Evolutionary conservation across 305 asterid species (phyloP).

Genomic region (Withania somnifera): DNA sequence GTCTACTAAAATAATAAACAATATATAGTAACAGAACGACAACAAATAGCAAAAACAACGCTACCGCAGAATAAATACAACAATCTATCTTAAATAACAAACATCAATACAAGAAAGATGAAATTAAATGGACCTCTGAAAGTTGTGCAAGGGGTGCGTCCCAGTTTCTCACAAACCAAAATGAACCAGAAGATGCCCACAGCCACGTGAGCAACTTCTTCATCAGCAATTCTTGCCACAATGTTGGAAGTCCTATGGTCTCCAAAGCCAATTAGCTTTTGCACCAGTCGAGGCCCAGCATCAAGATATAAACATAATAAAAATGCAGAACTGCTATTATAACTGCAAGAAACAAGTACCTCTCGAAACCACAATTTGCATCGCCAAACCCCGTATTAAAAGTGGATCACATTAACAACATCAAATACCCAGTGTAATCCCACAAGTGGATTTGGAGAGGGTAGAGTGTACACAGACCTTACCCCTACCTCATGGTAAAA

Average conservation of each 20-base stretch:
- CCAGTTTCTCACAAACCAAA: constrained; percentile 68
- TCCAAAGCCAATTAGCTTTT: constrained; percentile 71
- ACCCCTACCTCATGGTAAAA: background rate
- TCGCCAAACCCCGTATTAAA: background rate
- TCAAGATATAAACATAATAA: constrained; percentile 32
- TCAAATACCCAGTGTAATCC: too few relatives aligned
- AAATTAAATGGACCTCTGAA: constrained; percentile 47
- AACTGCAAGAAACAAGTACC: background rate
- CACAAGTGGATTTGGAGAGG: too few relatives aligned
- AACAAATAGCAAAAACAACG: too few relatives aligned
- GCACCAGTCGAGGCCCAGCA: constrained; percentile 93
- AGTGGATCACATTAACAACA: too few relatives aligned
- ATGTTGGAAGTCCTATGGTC: constrained; percentile 74
- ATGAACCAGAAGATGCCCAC: constrained; percentile 88
- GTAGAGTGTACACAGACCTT: too few relatives aligned
- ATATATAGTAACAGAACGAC: too few relatives aligned
- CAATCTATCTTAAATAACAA: too few relatives aligned
- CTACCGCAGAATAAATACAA: too few relatives aligned
- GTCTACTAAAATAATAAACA: too few relatives aligned
- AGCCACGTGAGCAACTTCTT: constrained; percentile 84
- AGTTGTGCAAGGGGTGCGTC: constrained; percentile 49
- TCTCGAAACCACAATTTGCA: background rate
- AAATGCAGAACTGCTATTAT: background rate
- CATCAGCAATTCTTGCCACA: constrained; percentile 75
- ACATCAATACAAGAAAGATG: too few relatives aligned